Conservation (phyloP, 2,329 filamentous ascomycete species). For the Aspergillus sojae region DNA sequence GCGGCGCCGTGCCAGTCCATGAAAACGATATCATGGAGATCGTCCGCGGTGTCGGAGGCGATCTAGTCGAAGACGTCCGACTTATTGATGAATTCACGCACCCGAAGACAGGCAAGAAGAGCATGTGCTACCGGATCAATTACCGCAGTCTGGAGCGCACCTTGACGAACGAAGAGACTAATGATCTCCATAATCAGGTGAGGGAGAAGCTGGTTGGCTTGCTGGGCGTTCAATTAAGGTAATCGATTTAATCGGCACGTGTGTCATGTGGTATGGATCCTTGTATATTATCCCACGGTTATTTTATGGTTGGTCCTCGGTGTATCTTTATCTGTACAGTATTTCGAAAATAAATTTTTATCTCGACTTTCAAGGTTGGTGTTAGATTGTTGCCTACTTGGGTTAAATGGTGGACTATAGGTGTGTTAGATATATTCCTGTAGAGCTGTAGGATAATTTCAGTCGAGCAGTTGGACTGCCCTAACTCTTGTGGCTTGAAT, state of each 20-base stretch:
- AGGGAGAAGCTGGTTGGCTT: conserved; percentile 65
- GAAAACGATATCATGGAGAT: conserved; percentile 98
- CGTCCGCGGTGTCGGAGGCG: conserved; percentile 78
- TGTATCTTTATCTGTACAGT: conserved; percentile 1
- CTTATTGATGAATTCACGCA: conserved; percentile 86
- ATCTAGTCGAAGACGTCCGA: conserved; percentile 83
- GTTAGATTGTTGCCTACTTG: background rate
- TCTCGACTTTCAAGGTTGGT: background rate
- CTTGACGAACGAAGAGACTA: conserved; percentile 79
- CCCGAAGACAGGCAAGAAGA: conserved; percentile 79
- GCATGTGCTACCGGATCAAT: conserved; percentile 89
- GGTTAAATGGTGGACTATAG: background rate
- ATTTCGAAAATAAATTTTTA: background rate
- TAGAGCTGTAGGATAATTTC: no score
- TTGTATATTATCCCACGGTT: conserved; percentile 5
- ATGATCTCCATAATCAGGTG: conserved; percentile 73
- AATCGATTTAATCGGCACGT: conserved; percentile 5
- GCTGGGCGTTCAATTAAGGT: conserved; percentile 79
- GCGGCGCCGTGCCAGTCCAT: conserved; percentile 63
- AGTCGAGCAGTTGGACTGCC: no score
- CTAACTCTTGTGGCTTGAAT: no score
- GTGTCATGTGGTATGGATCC: conserved; percentile 1
- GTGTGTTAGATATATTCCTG: background rate
- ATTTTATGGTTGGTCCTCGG: background rate
- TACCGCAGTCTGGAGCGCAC: conserved; percentile 92